A percentile compares a stretch with the other conserved stretches of the same genome.
Conservation (phyloP, 2,329 filamentous ascomycete genomes). For the Colletotrichum liaoningense region DNA sequence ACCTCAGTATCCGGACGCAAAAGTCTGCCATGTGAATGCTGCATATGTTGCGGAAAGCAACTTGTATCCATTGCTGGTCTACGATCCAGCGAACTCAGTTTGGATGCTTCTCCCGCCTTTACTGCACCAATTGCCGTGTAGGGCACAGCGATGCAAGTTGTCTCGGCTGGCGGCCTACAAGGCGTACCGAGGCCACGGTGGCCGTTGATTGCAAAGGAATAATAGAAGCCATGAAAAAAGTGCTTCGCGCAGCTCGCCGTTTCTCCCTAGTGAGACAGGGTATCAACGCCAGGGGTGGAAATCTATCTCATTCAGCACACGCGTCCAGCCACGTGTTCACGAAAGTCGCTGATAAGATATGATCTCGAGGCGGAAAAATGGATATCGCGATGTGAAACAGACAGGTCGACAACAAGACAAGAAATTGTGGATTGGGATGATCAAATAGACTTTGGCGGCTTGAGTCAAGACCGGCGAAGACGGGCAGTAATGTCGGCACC, state of each 20-base stretch:
- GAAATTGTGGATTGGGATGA: slow-evolving; percentile 20
- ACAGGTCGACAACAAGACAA: neutral
- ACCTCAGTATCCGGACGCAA: neutral
- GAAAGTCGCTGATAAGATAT: neutral
- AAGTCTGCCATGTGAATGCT: neutral
- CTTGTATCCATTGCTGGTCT: no score
- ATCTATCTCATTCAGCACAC: slow-evolving; percentile 16
- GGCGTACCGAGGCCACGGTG: neutral
- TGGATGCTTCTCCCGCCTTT: neutral
- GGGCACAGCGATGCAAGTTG: neutral
- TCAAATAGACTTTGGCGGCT: slow-evolving; percentile 25
- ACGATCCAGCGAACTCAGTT: neutral
- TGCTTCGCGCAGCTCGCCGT: neutral
- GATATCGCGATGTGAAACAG: slow-evolving; percentile 24
- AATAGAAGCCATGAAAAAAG: neutral
- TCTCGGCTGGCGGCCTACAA: neutral
- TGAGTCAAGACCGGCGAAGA: slow-evolving; percentile 24
- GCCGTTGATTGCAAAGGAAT: neutral
- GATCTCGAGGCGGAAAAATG: slow-evolving; percentile 11
- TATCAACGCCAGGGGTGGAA: neutral
- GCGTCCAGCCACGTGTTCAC: slow-evolving; percentile 32
- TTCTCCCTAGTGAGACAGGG: neutral
- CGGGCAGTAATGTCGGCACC: neutral
- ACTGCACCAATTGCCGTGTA: neutral
- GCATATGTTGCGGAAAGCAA: no score